A percentile compares a stretch with the other conserved stretches of the same genome.
These are phyloP conservation scores for Rhynchosporium agropyri DNA, from an alignment of 2,329 filamentous ascomycete genomes.

Conservation along the genomic window DNA sequence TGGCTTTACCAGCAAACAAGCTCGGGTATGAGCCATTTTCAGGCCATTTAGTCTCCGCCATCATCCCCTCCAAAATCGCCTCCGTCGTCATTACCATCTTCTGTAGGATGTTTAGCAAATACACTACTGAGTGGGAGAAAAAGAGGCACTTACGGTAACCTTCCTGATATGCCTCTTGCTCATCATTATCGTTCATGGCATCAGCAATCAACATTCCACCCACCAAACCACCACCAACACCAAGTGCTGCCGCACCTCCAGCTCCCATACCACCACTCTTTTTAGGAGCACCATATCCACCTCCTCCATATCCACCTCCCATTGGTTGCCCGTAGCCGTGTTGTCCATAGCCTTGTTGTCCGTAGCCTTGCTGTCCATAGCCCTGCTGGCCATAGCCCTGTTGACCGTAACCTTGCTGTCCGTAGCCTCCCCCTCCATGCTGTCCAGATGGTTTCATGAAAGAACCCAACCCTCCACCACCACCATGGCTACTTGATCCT, in stretches of 20 bases:
- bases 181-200: conserved; percentile 64
- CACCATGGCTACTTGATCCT: conserved; percentile 33
- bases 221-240: conserved; percentile 78
- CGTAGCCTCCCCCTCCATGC: conserved; percentile 37
- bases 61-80: conserved; percentile 39
- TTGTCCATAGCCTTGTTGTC: conserved; percentile 44
- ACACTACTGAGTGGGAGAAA: background rate
- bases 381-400: conserved; percentile 43
- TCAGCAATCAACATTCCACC: conserved; percentile 74
- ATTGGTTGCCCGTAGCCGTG: conserved; percentile 32
- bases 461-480: conserved; percentile 2
- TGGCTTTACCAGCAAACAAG: conserved; percentile 1
- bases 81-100: conserved; percentile 27
- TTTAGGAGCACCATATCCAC: conserved; percentile 45
- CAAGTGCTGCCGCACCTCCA: conserved; percentile 73
- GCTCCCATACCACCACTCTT: conserved; percentile 62
- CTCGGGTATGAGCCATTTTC: background rate
- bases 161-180: conserved; percentile 60
- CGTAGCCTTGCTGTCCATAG: conserved; percentile 41
- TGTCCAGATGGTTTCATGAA: conserved; percentile 39
- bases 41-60: conserved; percentile 23
- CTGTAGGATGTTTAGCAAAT: conserved; percentile 24
- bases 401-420: conserved; percentile 44
- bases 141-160: conserved; percentile 45
- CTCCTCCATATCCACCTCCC: conserved; percentile 24